These are phyloP conservation scores for Diaporthe sp. DNA, from an alignment of 2,329 filamentous ascomycete genomes.

Conservation along the genomic window DNA sequence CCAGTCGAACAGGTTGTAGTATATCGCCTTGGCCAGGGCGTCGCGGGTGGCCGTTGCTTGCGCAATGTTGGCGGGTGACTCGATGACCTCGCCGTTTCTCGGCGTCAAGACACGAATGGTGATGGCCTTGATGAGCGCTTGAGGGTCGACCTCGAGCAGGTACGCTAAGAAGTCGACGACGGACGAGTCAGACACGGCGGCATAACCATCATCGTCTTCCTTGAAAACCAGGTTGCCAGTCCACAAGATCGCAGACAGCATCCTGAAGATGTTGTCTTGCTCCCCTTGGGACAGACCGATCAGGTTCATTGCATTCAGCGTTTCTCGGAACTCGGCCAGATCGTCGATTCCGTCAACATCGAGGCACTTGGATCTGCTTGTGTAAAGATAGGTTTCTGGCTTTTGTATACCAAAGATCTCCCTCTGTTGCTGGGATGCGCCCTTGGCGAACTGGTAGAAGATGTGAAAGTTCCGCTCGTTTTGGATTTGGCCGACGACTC, in stretches of 20 bases:
- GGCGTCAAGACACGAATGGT: conserved; percentile 88
- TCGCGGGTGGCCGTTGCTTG: conserved; percentile 91
- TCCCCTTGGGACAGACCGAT: conserved; percentile 91
- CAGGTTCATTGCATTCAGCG: conserved; percentile 92
- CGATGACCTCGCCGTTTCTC: conserved; percentile 75
- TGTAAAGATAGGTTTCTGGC: conserved; percentile 94
- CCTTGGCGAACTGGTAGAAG: conserved; percentile 99
- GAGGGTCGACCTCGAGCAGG: conserved; percentile 87
- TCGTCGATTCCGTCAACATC: conserved; percentile 97
- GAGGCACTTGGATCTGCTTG: conserved; percentile 93
- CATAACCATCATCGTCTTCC: conserved; percentile 92
- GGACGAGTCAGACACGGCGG: conserved; percentile 87
- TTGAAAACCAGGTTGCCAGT: conserved; percentile 92
- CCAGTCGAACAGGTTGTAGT: conserved; percentile 98
- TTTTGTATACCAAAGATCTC: conserved; percentile 92
- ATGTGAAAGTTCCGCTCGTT: conserved; percentile 99
- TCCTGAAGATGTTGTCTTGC: conserved; percentile 96
- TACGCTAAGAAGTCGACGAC: conserved; percentile 97
- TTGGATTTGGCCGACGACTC: conserved; percentile 93
- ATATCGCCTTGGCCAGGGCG: conserved; percentile 94
- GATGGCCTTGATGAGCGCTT: conserved; percentile 86
- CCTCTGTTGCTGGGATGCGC: conserved; percentile 87
- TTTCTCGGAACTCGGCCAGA: conserved; percentile 88
- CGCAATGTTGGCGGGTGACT: conserved; percentile 85
- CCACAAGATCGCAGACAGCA: conserved; percentile 93